Evolutionary conservation across 2,329 filamentous ascomycete species (phyloP).

Genomic region (Daldinia sp.): DNA sequence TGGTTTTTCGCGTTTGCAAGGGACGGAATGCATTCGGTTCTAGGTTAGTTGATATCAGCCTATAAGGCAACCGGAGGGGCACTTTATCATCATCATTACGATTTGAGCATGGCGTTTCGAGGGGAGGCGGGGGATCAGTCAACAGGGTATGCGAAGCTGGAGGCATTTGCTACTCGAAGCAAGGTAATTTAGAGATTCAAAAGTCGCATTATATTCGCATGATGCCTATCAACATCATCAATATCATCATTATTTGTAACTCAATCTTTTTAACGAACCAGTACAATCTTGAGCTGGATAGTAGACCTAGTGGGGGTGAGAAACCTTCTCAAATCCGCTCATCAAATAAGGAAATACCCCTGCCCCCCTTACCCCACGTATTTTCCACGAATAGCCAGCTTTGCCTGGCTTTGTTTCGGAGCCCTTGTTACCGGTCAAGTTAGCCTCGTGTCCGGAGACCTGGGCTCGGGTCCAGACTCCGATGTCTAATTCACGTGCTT

Average conservation of each 20-base stretch:
- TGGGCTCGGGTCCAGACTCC: constrained; percentile 28
- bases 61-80: constrained; percentile 15
- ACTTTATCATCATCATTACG: constrained; percentile 17
- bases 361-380: constrained; percentile 13
- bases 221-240: background rate
- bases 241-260: background rate
- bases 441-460: constrained; percentile 3
- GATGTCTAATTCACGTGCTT: constrained; percentile 24
- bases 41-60: constrained; percentile 36
- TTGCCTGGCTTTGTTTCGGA: constrained; percentile 10
- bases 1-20: constrained; percentile 4
- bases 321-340: constrained; percentile 65
- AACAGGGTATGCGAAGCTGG: constrained; percentile 3
- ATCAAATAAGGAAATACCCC: constrained; percentile 35
- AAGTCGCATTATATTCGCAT: background rate
- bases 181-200: constrained; percentile 4
- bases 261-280: background rate
- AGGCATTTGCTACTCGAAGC: constrained; percentile 20
- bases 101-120: constrained; percentile 36
- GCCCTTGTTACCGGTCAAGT: constrained; percentile 9
- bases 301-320: constrained; percentile 22
- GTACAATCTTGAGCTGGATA: background rate
- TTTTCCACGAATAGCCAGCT: constrained; percentile 10
- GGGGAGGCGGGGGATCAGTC: constrained; percentile 19
- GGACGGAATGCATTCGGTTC: constrained; percentile 26